Evolutionary conservation across 257 asterid genomes (phyloP).

Genomic region (Solanum pennellii): DNA sequence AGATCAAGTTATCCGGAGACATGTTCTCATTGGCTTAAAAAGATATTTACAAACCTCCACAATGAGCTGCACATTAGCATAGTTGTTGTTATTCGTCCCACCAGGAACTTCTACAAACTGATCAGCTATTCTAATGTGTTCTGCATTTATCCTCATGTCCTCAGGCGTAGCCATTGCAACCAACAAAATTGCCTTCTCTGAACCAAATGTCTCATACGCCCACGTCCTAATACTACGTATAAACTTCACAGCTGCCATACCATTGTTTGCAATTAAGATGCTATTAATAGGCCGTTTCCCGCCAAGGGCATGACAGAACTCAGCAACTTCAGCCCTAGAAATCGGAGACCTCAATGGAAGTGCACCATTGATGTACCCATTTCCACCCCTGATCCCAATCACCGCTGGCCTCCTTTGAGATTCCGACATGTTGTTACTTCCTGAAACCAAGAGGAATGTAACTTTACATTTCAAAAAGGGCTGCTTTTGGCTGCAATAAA

Average conservation of each 20-base stretch:
- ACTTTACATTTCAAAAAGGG: background rate
- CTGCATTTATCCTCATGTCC: conserved; percentile 98
- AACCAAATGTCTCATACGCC: conserved; percentile 96
- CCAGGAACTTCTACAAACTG: conserved; percentile 99
- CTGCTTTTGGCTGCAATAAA: background rate
- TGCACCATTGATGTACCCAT: conserved; percentile 46
- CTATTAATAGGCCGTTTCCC: conserved; percentile 84
- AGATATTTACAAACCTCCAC: conserved; percentile 62
- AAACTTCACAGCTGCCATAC: conserved; percentile 99
- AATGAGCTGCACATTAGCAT: conserved; percentile 97
- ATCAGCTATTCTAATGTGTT: conserved; percentile 98
- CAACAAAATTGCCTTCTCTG: conserved; percentile 88
- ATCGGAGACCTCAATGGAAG: conserved; percentile 56
- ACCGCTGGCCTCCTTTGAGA: conserved; percentile 60
- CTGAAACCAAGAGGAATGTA: conserved; percentile 20
- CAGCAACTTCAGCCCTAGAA: conserved; percentile 48
- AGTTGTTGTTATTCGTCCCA: conserved; percentile 94
- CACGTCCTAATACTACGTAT: conserved; percentile 93
- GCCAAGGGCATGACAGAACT: conserved; percentile 71
- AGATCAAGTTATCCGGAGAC: background rate
- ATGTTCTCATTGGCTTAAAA: background rate
- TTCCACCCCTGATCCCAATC: conserved; percentile 19
- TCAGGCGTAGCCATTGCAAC: conserved; percentile 99
- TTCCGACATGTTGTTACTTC: conserved; percentile 65
- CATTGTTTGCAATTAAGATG: conserved; percentile 92